phyloP scores from a whole-genome alignment of 2,329 filamentous ascomycete genomes.

The Neonectria faginata region DNA sequence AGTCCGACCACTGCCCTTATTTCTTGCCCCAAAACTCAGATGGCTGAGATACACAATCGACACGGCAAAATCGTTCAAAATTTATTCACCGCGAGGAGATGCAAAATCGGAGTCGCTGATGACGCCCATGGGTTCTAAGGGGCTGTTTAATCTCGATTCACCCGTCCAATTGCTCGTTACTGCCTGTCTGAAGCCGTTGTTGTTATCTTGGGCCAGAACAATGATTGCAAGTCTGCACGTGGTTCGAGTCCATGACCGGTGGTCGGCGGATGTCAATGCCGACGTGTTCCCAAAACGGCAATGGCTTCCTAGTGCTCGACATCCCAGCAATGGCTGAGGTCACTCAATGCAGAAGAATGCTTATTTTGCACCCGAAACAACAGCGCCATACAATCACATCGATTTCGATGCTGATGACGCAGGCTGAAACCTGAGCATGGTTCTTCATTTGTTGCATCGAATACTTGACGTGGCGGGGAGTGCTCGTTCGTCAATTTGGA shows the following conservation, averaged over 20 bases:
- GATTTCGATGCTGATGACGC: conserved; percentile 2
- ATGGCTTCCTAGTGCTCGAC: background rate
- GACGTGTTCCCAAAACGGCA: conserved; percentile 22
- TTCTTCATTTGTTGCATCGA: background rate
- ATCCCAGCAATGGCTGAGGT: background rate
- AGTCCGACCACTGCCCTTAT: conserved; percentile 54
- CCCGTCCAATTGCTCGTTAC: conserved; percentile 1
- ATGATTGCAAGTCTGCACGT: conserved; percentile 22
- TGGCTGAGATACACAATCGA: conserved; percentile 55
- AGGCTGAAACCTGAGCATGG: background rate
- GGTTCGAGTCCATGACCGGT: conserved; percentile 20
- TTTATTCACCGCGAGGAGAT: conserved; percentile 36
- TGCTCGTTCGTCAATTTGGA: background rate
- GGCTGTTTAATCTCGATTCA: conserved; percentile 2
- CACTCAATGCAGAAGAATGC: background rate
- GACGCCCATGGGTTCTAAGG: background rate
- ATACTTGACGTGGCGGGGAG: background rate
- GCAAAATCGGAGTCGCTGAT: conserved; percentile 27
- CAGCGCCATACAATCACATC: background rate
- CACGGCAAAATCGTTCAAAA: conserved; percentile 43
- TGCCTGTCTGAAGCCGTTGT: conserved; percentile 7
- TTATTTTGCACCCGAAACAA: background rate
- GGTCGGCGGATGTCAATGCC: conserved; percentile 26
- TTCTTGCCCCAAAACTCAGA: conserved; percentile 54
- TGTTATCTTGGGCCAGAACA: conserved; percentile 16